Base-by-base conservation (phyloP, 768 basidiomycete genomes). In the Hysterangium stoloniferum region DNA sequence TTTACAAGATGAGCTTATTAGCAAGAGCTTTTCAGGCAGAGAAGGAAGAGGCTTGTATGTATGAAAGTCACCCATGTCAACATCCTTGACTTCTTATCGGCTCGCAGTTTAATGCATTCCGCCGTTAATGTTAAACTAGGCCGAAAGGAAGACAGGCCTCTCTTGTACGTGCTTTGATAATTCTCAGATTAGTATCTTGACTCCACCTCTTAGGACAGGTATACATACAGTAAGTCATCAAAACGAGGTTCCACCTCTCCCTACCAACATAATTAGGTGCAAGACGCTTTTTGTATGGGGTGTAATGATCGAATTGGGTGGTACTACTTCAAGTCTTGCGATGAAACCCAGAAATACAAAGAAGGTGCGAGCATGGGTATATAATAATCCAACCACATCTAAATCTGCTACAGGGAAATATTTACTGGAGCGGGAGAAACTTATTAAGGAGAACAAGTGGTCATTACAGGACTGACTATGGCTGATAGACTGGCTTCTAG, bases 401-500 rank as follows among this genome's bases (percentile, higher is more conserved):
- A n/a, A 15, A 41, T n/a, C 22, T 11, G 2, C 37, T 42, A 4
- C 15, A 90, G 87, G 85, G 11, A 90, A 90, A 63, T 91, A 84
- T 61, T 69, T 91, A 7, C 69, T 91, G 28, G 87, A 91, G 61
- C 73, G 82, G 38, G 87, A 89, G 71, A 83, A 78, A 60, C 65
- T 89, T 11, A 69, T 86, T 43, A 91, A 90, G 60, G 86, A 90
- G 62, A 91, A 91, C 59, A 76, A 77, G 22, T 91, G 87, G 87
- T 75, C 24, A 25, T 28, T 45, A 12, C 24, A 45, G 13, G 43
- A 13, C 13, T 45, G 25, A 45, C n/a, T n/a, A n/a, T n/a, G n/a
- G n/a, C n/a, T n/a, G n/a, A n/a, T n/a, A n/a, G n/a, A n/a, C n/a
- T n/a, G n/a, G n/a, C n/a, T n/a, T n/a, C n/a, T n/a, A n/a, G n/a